Conservation (phyloP, 495 filamentous ascomycete species). For the Aspergillus heteromorphus region DNA sequence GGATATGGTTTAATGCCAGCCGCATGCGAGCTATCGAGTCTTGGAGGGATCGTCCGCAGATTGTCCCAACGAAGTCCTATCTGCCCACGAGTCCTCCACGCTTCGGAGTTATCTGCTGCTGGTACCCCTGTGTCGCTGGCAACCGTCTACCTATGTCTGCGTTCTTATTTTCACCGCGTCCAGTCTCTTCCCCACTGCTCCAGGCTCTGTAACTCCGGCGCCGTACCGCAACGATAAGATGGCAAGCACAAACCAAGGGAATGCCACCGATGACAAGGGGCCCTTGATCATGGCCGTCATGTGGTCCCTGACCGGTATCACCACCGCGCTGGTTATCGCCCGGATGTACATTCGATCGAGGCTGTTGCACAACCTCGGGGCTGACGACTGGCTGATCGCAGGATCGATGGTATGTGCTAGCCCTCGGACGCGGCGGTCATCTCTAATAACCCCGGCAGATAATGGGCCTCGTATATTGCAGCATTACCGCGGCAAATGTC, state of each 20-base stretch:
- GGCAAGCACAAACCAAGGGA: conserved; percentile 5
- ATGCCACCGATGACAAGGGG: conserved; percentile 25
- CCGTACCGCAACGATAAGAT: too few species aligned
- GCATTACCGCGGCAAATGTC: conserved; percentile 18
- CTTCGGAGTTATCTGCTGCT: too few species aligned
- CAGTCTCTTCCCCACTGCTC: neutral
- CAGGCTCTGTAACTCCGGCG: too few species aligned
- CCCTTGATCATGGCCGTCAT: conserved; percentile 38
- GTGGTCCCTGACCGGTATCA: conserved; percentile 31
- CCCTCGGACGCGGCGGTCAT: too few species aligned
- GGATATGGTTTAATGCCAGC: too few species aligned
- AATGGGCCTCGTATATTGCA: conserved; percentile 18
- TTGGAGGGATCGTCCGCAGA: too few species aligned
- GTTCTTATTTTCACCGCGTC: neutral
- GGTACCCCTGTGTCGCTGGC: neutral
- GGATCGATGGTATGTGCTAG: conserved; percentile 30
- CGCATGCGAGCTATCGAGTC: too few species aligned
- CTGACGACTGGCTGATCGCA: conserved; percentile 48
- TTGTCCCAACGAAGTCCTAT: too few species aligned
- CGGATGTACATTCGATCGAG: conserved; percentile 43
- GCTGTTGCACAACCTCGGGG: conserved; percentile 40
- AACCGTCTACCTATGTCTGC: neutral
- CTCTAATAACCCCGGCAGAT: conserved; percentile 4
- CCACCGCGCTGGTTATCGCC: conserved; percentile 27
- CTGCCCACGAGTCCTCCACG: too few species aligned